Evolutionary conservation across 495 filamentous ascomycete species (phyloP).

Genomic region (Opeltia flavorubescens): DNA sequence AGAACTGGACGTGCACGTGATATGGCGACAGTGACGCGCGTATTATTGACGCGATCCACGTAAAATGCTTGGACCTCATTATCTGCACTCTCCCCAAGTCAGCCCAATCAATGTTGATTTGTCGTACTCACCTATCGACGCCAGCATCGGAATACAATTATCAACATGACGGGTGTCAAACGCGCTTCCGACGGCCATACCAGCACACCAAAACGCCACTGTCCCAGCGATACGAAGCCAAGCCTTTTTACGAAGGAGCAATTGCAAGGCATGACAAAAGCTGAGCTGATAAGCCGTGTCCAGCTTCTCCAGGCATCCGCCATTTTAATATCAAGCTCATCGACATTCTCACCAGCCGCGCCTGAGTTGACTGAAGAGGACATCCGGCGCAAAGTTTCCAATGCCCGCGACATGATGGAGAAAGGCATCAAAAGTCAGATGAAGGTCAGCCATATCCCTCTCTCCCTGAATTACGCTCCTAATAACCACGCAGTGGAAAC

Average conservation of each 20-base stretch:
- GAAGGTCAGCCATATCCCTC: neutral
- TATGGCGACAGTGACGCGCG: no score
- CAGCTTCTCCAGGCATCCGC: neutral
- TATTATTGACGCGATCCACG: no score
- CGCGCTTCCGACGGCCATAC: neutral
- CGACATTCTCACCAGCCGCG: neutral
- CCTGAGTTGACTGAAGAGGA: neutral
- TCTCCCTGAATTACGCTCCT: neutral
- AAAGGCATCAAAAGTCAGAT: constrained; percentile 6
- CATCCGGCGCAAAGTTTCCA: neutral
- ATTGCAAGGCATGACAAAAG: neutral
- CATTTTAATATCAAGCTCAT: neutral
- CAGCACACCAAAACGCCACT: neutral
- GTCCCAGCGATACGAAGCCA: no score
- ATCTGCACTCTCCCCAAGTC: no score
- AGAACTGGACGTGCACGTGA: no score
- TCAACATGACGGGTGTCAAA: neutral
- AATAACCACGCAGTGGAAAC: neutral
- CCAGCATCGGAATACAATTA: no score
- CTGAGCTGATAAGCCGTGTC: neutral
- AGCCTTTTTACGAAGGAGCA: neutral
- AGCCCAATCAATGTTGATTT: no score
- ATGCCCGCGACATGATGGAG: neutral
- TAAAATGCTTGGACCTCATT: no score
- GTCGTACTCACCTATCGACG: no score